Base-by-base conservation (phyloP, 1,284 basidiomycete species). In the Trichosporon sp. region DNA sequence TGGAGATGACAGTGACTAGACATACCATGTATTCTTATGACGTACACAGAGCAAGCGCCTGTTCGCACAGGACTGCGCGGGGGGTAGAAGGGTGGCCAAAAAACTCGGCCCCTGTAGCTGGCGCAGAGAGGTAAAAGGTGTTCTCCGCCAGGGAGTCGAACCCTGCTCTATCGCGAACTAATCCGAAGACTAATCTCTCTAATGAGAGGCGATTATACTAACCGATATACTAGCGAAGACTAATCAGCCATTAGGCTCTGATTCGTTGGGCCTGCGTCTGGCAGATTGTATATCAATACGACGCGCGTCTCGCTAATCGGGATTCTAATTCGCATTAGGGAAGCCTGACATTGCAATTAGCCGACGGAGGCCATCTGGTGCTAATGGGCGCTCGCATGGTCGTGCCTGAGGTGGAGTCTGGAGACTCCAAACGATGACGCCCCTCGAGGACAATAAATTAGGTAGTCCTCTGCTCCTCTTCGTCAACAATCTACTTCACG, bases 1-100 rank as follows among this genome's bases (percentile, higher is more conserved):
- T 77, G 91, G 91, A 70, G 89, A 89, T 5, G 91, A 92, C 23
- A 67, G 66, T 18, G 70, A 72, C 29, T 72, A 70, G 68, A 56
- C 56, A 31, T 31, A 31, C n/a, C 38, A 60, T 60, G 56, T 60
- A 60, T 60, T 60, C 1, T 60, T 60, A 60, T 5, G 13, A 38
- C 32, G 5, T 34, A 62, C n/a, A n/a, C n/a, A n/a, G n/a, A n/a
- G n/a, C n/a, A n/a, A n/a, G n/a, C n/a, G n/a, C 9, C 18, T 31
- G 13, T 27, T 31, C 18, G 29, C 27, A 34, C 18, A 8, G n/a
- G 31, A 15, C 25, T 15, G 7, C n/a, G n/a, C n/a, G n/a, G n/a
- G n/a, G n/a, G n/a, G n/a, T n/a, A n/a, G n/a, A n/a, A n/a, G n/a
- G n/a, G n/a, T n/a, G n/a, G n/a, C n/a, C n/a, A n/a, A n/a, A n/a